Evolutionary conservation across 179 eudicot species (phyloP).

Genomic region (Spergularia azorica): DNA sequence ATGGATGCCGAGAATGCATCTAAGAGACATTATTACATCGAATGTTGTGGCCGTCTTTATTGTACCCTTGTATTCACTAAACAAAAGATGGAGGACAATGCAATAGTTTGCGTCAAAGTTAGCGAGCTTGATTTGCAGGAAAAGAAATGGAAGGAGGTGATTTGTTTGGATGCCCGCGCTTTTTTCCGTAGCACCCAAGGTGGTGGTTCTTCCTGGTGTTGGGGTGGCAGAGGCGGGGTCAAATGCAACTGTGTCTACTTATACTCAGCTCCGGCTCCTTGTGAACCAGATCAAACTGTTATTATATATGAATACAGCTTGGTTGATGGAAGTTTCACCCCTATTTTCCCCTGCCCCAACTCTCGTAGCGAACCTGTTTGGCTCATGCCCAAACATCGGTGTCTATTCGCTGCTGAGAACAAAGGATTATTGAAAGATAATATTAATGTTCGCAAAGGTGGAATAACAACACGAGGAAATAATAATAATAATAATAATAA

Average conservation of each 20-base stretch:
- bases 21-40: not conserved
- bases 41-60: slow-evolving; percentile 9
- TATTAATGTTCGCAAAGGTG: too few species aligned
- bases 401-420: too few species aligned
- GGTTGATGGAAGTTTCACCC: not conserved
- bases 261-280: not conserved
- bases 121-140: not conserved
- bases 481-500: too few species aligned
- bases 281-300: too few species aligned
- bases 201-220: not conserved
- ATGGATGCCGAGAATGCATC: not conserved
- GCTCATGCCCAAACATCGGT: not conserved
- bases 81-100: not conserved
- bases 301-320: not conserved
- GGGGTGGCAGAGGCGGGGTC: not conserved
- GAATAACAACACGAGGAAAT: too few species aligned
- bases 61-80: too few species aligned
- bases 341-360: not conserved
- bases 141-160: slow-evolving; percentile 1
- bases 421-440: too few species aligned
- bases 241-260: not conserved
- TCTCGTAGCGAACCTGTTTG: not conserved
- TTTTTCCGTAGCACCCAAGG: not conserved
- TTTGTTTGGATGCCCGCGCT: slow-evolving; percentile 7
- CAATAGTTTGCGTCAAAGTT: not conserved